Percentiles rank a stretch among this genome's conserved stretches.
Evolutionary conservation across 1,284 basidiomycete genomes (phyloP).

Genomic region (Phellopilus nigrolimitatus): DNA sequence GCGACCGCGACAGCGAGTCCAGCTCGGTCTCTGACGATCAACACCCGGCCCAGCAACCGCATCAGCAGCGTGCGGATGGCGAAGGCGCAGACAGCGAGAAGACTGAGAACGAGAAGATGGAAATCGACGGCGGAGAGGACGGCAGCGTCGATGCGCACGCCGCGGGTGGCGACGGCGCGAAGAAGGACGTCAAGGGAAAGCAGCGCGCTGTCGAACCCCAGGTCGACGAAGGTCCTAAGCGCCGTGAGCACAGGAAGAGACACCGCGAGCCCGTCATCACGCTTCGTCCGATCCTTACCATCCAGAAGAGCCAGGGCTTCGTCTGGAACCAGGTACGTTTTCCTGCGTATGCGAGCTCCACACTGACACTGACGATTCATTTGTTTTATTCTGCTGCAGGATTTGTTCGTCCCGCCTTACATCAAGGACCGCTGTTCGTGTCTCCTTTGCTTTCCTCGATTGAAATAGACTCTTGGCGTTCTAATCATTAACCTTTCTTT

Average conservation of each 20-base stretch:
- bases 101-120: conserved; percentile 43
- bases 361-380: conserved; percentile 34
- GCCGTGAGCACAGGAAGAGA: conserved; percentile 50
- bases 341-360: conserved; percentile 27
- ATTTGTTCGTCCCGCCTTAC: conserved; percentile 78
- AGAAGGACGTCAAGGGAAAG: conserved; percentile 71
- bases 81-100: background rate
- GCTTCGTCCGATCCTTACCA: conserved; percentile 75
- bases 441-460: conserved; percentile 21
- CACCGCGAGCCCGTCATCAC: conserved; percentile 52
- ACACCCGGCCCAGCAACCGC: background rate
- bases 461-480: conserved; percentile 21
- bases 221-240: conserved; percentile 30
- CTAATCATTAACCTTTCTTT: conserved; percentile 17
- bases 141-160: conserved; percentile 29
- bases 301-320: conserved; percentile 80
- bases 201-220: conserved; percentile 66
- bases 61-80: conserved; percentile 5
- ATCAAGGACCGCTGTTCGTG: conserved; percentile 81
- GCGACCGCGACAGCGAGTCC: conserved; percentile 25
- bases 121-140: conserved; percentile 36
- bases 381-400: conserved; percentile 44
- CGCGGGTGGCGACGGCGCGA: conserved; percentile 33
- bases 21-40: conserved; percentile 13
- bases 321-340: conserved; percentile 77